phyloP scores from a whole-genome alignment of 495 filamentous ascomycete genomes.

The Tuber indicum region DNA sequence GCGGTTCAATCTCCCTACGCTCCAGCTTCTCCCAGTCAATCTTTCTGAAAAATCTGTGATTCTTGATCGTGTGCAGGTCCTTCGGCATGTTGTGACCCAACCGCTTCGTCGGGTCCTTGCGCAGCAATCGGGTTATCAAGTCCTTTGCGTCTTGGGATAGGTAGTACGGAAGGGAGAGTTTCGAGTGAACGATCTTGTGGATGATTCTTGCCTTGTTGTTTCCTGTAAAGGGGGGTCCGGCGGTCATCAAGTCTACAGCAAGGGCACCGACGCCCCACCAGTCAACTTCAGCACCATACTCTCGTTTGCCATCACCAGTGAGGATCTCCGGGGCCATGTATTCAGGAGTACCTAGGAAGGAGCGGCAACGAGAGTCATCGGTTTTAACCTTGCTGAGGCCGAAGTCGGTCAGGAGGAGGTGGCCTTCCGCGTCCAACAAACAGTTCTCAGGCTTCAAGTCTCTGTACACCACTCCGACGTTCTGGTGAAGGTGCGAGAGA shows the following conservation, averaged over 20 bases:
- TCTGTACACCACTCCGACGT: conserved; percentile 87
- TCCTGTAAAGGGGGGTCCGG: conserved; percentile 79
- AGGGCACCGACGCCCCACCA: conserved; percentile 97
- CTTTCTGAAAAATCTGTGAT: conserved; percentile 91
- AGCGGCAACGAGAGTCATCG: conserved; percentile 72
- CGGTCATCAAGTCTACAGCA: conserved; percentile 85
- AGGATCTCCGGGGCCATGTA: conserved; percentile 99
- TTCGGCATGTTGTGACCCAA: conserved; percentile 81
- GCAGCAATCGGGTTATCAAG: conserved; percentile 75
- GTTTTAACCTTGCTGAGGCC: conserved; percentile 93
- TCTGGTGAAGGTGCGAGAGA: conserved; percentile 83
- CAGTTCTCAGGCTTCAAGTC: conserved; percentile 98
- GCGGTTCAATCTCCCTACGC: conserved; percentile 68
- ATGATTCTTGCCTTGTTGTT: conserved; percentile 88
- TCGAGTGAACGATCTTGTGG: conserved; percentile 86
- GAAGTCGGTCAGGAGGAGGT: conserved; percentile 93
- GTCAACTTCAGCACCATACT: conserved; percentile 89
- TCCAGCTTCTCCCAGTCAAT: conserved; percentile 86
- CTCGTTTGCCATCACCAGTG: conserved; percentile 53
- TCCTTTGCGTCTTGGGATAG: conserved; percentile 86
- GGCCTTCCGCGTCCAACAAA: conserved; percentile 81
- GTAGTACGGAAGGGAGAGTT: conserved; percentile 79
- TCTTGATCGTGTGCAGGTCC: conserved; percentile 78
- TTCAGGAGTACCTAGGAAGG: conserved; percentile 84
- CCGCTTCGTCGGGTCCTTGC: conserved; percentile 84